Percentiles rank a stretch among this genome's conserved stretches.
These are phyloP conservation scores for Suhomyces terraborum DNA, from an alignment of 1,139 yeast species.

Conservation along the genomic window DNA sequence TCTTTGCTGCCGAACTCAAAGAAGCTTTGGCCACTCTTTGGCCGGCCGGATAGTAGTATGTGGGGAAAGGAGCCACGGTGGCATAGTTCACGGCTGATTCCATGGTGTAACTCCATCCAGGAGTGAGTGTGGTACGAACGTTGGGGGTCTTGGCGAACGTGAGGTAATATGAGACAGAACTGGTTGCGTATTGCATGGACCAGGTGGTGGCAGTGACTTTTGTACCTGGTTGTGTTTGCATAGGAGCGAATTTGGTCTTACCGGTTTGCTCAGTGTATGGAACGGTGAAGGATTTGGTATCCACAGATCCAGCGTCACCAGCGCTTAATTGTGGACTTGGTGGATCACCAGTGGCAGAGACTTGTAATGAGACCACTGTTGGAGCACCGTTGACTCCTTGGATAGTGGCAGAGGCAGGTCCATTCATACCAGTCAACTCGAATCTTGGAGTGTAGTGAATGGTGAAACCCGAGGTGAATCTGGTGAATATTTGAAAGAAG, in stretches of 20 bases:
- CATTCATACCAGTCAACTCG: conserved; percentile 67
- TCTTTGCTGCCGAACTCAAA: conserved; percentile 38
- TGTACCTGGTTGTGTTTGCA: conserved; percentile 84
- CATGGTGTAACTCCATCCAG: conserved; percentile 78
- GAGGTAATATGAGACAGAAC: conserved; percentile 59
- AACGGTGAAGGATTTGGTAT: conserved; percentile 42
- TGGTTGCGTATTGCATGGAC: conserved; percentile 63
- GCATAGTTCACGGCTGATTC: conserved; percentile 70
- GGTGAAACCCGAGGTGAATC: conserved; percentile 37
- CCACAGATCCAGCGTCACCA: conserved; percentile 27
- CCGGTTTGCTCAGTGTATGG: conserved; percentile 81
- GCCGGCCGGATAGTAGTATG: conserved; percentile 46
- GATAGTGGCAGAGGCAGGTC: conserved; percentile 41
- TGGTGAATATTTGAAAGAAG: conserved; percentile 64
- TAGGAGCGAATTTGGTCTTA: conserved; percentile 75
- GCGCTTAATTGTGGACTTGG: conserved; percentile 45
- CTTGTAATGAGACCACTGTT: conserved; percentile 10
- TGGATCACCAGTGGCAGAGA: conserved; percentile 38
- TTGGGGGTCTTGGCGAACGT: conserved; percentile 45
- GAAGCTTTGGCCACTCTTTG: conserved; percentile 43
- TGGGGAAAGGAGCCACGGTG: conserved; percentile 65
- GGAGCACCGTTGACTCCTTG: conserved; percentile 14
- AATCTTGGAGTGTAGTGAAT: conserved; percentile 75
- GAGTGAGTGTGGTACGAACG: conserved; percentile 66
- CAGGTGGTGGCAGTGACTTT: conserved; percentile 66